A percentile compares a stretch with the other conserved stretches of the same genome.
Conservation (phyloP, 257 asterid species). For the Capsicum baccatum region DNA sequence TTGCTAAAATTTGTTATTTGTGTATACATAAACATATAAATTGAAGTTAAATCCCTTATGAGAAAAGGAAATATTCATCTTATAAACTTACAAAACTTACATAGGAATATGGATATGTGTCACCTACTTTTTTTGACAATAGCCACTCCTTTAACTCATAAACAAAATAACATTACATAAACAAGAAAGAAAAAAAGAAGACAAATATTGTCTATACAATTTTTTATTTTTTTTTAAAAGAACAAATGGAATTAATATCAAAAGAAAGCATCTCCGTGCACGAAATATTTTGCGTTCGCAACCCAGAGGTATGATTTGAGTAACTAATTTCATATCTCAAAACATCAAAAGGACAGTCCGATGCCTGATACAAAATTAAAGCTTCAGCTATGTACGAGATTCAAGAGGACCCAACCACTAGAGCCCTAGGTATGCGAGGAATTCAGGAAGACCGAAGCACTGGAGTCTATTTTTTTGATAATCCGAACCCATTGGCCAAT, state of each 20-base stretch:
- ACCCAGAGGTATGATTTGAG: neutral
- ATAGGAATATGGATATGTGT: slow-evolving; percentile 21
- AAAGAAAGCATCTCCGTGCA: neutral
- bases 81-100: neutral
- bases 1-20: neutral
- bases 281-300: neutral
- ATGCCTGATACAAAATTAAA: too few species aligned
- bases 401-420: too few species aligned
- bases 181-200: neutral
- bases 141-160: slow-evolving; percentile 21
- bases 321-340: neutral
- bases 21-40: neutral
- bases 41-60: neutral
- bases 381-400: too few species aligned
- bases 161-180: slow-evolving; percentile 4
- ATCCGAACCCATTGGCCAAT: slow-evolving; percentile 71
- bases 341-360: neutral
- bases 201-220: slow-evolving; percentile 7
- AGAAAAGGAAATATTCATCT: slow-evolving; percentile 12
- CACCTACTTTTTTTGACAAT: neutral
- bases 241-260: neutral
- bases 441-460: too few species aligned
- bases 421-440: too few species aligned
- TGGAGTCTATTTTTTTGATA: slow-evolving; percentile 40
- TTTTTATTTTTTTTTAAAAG: neutral